Conservation (phyloP, 345 rosid genomes). For the Eucalyptus erythrocorys region DNA sequence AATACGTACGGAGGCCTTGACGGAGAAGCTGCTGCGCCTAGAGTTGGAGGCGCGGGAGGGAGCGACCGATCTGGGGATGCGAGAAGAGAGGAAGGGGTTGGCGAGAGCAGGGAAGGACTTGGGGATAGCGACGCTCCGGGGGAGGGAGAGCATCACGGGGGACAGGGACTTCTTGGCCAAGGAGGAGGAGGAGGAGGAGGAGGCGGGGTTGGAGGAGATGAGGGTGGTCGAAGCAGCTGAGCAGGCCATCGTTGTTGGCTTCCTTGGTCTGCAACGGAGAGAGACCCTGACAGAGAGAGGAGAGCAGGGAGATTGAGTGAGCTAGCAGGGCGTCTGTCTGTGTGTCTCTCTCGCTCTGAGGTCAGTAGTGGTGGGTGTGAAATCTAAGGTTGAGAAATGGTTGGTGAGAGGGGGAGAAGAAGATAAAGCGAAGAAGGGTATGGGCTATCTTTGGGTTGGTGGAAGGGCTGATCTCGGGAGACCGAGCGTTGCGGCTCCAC, state of each 20-base stretch:
- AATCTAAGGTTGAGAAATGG: constrained; percentile 20
- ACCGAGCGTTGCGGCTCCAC: not conserved
- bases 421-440: not conserved
- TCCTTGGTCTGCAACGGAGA: not conserved
- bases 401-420: not conserved
- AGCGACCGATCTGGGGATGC: constrained; percentile 27
- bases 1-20: constrained; percentile 48
- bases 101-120: constrained; percentile 25
- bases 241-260: constrained; percentile 42
- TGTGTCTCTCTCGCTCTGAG: not conserved
- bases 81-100: constrained; percentile 35
- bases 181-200: constrained; percentile 7
- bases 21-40: constrained; percentile 37
- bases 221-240: constrained; percentile 51
- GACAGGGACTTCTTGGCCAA: constrained; percentile 16
- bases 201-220: constrained; percentile 34
- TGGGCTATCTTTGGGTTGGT: not conserved
- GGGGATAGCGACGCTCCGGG: constrained; percentile 31
- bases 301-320: not conserved
- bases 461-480: not conserved
- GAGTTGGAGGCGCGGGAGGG: constrained; percentile 20
- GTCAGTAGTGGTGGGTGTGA: not conserved
- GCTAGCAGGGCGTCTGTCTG: not conserved
- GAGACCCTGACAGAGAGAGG: not conserved
- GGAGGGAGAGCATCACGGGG: constrained; percentile 8